Conservation (phyloP, 2,329 filamentous ascomycete genomes). For the Fulvia fulva region DNA sequence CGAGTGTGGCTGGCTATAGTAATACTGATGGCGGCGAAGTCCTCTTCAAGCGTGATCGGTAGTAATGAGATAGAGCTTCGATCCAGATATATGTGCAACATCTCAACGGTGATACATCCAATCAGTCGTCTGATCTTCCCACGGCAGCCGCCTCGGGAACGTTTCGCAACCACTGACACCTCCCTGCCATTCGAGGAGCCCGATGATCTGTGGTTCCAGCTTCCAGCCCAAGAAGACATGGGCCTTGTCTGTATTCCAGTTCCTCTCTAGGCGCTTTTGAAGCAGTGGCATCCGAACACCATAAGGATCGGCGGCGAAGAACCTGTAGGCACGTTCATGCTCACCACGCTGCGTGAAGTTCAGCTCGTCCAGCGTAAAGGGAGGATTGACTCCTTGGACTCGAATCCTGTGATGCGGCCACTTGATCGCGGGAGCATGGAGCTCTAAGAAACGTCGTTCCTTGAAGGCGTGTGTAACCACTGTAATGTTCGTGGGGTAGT, state of each 20-base stretch:
- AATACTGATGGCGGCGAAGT: conserved; percentile 40
- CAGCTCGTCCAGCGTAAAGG: conserved; percentile 37
- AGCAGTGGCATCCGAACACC: conserved; percentile 34
- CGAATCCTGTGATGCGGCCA: conserved; percentile 41
- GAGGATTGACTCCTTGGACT: conserved; percentile 45
- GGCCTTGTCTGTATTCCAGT: conserved; percentile 34
- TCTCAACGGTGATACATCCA: conserved; percentile 7
- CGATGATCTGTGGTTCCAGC: conserved; percentile 22
- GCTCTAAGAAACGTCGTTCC: conserved; percentile 39
- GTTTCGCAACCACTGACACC: conserved; percentile 27
- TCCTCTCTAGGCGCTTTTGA: conserved; percentile 39
- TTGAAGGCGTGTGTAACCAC: conserved; percentile 50
- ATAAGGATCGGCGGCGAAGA: conserved; percentile 40
- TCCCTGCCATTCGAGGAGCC: conserved; percentile 28
- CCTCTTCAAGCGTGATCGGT: conserved; percentile 28
- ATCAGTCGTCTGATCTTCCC: conserved; percentile 18
- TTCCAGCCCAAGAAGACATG: conserved; percentile 20
- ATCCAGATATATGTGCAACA: neutral
- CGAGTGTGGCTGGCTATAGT: conserved; percentile 44
- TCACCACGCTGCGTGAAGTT: conserved; percentile 37
- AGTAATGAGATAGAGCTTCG: neutral
- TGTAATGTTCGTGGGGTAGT: conserved; percentile 40
- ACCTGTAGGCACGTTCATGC: conserved; percentile 34
- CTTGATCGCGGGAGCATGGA: conserved; percentile 39
- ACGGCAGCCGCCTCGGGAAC: conserved; percentile 26